phyloP scores from a whole-genome alignment of 495 filamentous ascomycete genomes.

The Neurospora pannonica region DNA sequence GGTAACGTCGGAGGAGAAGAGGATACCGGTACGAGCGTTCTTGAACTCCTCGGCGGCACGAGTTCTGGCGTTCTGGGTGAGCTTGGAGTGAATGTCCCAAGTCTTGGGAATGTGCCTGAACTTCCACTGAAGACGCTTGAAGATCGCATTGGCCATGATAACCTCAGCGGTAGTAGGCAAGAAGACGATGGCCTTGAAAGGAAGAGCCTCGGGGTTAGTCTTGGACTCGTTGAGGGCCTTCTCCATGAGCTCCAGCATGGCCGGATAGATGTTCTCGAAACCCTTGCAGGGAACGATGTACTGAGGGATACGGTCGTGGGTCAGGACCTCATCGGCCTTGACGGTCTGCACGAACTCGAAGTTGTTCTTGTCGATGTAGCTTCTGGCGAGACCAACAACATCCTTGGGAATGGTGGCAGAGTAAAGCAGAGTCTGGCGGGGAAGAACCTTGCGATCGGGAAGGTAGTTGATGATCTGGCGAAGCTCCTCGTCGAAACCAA shows the following conservation, averaged over 20 bases:
- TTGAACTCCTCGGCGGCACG: conserved; percentile 63
- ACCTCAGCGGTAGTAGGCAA: conserved; percentile 70
- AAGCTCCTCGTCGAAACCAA: conserved; percentile 78
- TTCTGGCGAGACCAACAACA: conserved; percentile 67
- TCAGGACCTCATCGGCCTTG: conserved; percentile 65
- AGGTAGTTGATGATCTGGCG: conserved; percentile 56
- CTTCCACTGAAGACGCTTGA: conserved; percentile 41
- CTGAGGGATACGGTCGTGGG: conserved; percentile 78
- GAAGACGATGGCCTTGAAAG: conserved; percentile 93
- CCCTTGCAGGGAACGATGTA: conserved; percentile 53
- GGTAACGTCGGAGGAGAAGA: conserved; percentile 90
- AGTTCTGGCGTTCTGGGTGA: conserved; percentile 62
- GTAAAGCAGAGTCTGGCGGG: conserved; percentile 85
- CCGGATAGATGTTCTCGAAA: conserved; percentile 65
- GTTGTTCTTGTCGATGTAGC: conserved; percentile 38
- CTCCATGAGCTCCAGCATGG: conserved; percentile 64
- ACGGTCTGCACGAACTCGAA: conserved; percentile 83
- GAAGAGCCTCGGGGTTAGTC: conserved; percentile 31
- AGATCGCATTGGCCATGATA: conserved; percentile 48
- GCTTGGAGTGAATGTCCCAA: conserved; percentile 68
- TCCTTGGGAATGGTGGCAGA: conserved; percentile 84
- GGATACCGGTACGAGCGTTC: conserved; percentile 49
- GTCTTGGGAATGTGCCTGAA: conserved; percentile 29
- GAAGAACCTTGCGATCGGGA: conserved; percentile 46
- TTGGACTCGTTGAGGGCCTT: conserved; percentile 37